Conservation (phyloP, 2,329 filamentous ascomycete genomes). For the Xylariaceae sp. region DNA sequence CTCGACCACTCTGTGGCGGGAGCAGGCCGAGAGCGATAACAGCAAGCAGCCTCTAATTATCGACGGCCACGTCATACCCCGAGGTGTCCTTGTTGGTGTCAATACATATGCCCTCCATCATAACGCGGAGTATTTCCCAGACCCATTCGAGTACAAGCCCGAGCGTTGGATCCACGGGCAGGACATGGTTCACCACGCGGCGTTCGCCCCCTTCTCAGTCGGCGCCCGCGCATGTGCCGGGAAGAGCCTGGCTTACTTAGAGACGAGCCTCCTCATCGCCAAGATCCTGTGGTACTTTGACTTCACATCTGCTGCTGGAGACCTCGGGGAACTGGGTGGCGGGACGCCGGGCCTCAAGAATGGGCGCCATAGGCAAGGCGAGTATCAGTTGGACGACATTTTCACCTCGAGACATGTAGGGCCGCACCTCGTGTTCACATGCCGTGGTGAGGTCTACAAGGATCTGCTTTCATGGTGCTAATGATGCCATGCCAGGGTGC, state of each 20-base stretch:
- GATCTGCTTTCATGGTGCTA: background rate
- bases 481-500: too few relatives aligned
- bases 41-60: slow-evolving; percentile 1
- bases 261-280: slow-evolving; percentile 2
- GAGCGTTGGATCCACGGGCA: slow-evolving; percentile 6
- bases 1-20: slow-evolving; percentile 3
- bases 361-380: background rate
- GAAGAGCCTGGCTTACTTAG: slow-evolving; percentile 9
- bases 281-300: slow-evolving; percentile 8
- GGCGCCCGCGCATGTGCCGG: slow-evolving; percentile 6
- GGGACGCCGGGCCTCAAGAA: background rate
- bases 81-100: slow-evolving; percentile 8
- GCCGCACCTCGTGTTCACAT: background rate
- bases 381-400: slow-evolving; percentile 3
- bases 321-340: slow-evolving; percentile 2
- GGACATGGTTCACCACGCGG: background rate
- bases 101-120: slow-evolving; percentile 6
- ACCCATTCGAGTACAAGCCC: slow-evolving; percentile 4
- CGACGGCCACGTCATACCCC: slow-evolving; percentile 7
- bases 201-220: slow-evolving; percentile 5
- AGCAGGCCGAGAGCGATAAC: slow-evolving; percentile 1
- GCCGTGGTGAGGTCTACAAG: background rate
- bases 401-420: slow-evolving; percentile 1
- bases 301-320: slow-evolving; percentile 3
- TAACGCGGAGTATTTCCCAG: slow-evolving; percentile 6